Evolutionary conservation across 306 rosid species (phyloP).

Genomic region (Gastrolobium bilobum): DNA sequence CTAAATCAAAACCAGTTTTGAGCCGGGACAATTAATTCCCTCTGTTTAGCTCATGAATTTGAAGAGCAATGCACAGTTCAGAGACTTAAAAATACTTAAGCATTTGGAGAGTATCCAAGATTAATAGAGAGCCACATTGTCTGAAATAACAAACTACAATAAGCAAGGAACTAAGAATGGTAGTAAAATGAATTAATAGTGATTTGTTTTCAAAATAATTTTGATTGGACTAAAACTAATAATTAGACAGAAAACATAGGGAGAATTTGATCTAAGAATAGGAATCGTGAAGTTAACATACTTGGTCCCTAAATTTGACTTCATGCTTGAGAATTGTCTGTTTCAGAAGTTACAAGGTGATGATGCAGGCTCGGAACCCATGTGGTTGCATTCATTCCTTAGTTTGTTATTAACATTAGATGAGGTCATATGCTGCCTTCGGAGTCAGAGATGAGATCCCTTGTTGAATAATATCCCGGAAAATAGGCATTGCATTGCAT

Average conservation of each 20-base stretch:
- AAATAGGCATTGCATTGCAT: slow-evolving; percentile 49
- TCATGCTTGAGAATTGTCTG: slow-evolving; percentile 70
- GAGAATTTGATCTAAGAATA: background rate
- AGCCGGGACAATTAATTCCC: slow-evolving; percentile 55
- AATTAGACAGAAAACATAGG: background rate
- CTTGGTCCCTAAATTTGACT: slow-evolving; percentile 63
- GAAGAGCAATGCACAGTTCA: slow-evolving; percentile 48
- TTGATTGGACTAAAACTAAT: slow-evolving; percentile 14
- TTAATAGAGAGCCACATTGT: slow-evolving; percentile 29
- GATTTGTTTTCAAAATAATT: background rate
- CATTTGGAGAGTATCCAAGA: slow-evolving; percentile 31
- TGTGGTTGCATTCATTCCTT: slow-evolving; percentile 18
- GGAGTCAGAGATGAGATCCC: slow-evolving; percentile 48
- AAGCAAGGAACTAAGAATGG: slow-evolving; percentile 24
- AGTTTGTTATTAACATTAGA: slow-evolving; percentile 32
- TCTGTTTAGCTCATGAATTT: slow-evolving; percentile 90
- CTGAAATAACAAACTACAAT: slow-evolving; percentile 38
- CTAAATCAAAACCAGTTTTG: too few relatives aligned
- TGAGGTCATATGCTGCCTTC: slow-evolving; percentile 51
- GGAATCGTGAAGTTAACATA: slow-evolving; percentile 36
- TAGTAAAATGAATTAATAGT: slow-evolving; percentile 1
- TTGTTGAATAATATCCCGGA: slow-evolving; percentile 44
- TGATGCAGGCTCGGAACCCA: slow-evolving; percentile 24
- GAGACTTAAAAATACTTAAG: slow-evolving; percentile 17
- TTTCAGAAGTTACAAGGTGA: slow-evolving; percentile 50